phyloP scores from a whole-genome alignment of 768 basidiomycete genomes.

The Mrakia blollopis region DNA sequence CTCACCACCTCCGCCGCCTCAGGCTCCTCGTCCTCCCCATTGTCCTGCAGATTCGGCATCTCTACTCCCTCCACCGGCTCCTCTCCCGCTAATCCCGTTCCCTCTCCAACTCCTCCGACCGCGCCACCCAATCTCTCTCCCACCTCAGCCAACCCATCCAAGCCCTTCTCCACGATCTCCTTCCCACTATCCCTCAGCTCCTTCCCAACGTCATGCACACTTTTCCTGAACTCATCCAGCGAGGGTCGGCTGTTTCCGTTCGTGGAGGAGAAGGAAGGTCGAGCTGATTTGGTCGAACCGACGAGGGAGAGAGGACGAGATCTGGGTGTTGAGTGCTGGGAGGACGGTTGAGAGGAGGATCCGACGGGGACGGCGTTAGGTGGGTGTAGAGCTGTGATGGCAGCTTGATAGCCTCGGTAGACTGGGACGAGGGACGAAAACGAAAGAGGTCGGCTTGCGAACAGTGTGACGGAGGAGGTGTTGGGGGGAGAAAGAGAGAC shows the following conservation, averaged over 20 bases:
- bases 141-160: constrained; percentile 11
- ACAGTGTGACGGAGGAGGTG: not conserved
- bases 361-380: not conserved
- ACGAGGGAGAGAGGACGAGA: constrained; percentile 8
- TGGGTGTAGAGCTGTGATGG: constrained; percentile 5
- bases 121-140: not conserved
- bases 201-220: constrained; percentile 18
- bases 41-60: constrained; percentile 1
- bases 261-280: not conserved
- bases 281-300: constrained; percentile 1
- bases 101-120: not conserved
- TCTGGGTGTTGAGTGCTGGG: not conserved
- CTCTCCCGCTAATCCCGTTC: too few relatives aligned
- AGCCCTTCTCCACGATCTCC: constrained; percentile 7
- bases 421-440: not conserved
- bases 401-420: constrained; percentile 29
- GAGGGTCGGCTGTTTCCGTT: not conserved
- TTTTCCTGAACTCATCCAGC: constrained; percentile 16
- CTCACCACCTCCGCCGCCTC: constrained; percentile 2
- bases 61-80: constrained; percentile 21
- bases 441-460: not conserved
- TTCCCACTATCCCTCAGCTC: not conserved
- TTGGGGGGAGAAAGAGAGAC: not conserved
- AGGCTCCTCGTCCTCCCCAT: constrained; percentile 23
- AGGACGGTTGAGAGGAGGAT: constrained; percentile 13